Conservation (phyloP, 1,139 yeast species). For the Lodderomyces oxycetoniae region DNA sequence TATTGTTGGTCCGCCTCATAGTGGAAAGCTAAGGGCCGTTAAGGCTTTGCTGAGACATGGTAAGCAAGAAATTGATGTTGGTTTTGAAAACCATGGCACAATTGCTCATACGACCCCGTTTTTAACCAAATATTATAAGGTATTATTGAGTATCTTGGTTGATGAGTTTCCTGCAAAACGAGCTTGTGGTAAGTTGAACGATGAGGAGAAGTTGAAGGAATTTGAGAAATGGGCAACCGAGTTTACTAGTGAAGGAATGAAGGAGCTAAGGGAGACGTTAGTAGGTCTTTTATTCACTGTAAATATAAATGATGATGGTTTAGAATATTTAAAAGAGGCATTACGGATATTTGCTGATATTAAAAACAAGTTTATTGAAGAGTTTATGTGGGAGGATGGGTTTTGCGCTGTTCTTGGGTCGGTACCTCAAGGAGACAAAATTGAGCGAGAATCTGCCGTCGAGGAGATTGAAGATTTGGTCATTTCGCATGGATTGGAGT, state of each 20-base stretch:
- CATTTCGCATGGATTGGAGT: constrained; percentile 30
- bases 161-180: constrained; percentile 36
- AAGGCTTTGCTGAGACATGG: constrained; percentile 16
- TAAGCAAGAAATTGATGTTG: constrained; percentile 8
- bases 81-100: constrained; percentile 32
- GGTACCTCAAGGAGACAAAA: constrained; percentile 5
- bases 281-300: constrained; percentile 38
- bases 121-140: constrained; percentile 31
- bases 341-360: constrained; percentile 17
- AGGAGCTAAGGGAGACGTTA: constrained; percentile 35
- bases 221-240: constrained; percentile 29
- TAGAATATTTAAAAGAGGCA: constrained; percentile 15
- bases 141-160: constrained; percentile 26
- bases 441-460: constrained; percentile 6
- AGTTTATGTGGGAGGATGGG: constrained; percentile 17
- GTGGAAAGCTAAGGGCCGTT: constrained; percentile 33
- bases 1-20: constrained; percentile 34
- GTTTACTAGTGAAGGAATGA: constrained; percentile 26
- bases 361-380: constrained; percentile 15
- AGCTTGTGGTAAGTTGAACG: constrained; percentile 1
- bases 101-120: constrained; percentile 26
- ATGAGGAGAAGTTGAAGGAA: constrained; percentile 12
- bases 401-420: constrained; percentile 27
- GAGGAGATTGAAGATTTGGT: constrained; percentile 30
- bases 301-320: constrained; percentile 18